These are phyloP conservation scores for Cystofilobasidium ferigula DNA, from an alignment of 768 basidiomycete genomes.

Conservation along the genomic window DNA sequence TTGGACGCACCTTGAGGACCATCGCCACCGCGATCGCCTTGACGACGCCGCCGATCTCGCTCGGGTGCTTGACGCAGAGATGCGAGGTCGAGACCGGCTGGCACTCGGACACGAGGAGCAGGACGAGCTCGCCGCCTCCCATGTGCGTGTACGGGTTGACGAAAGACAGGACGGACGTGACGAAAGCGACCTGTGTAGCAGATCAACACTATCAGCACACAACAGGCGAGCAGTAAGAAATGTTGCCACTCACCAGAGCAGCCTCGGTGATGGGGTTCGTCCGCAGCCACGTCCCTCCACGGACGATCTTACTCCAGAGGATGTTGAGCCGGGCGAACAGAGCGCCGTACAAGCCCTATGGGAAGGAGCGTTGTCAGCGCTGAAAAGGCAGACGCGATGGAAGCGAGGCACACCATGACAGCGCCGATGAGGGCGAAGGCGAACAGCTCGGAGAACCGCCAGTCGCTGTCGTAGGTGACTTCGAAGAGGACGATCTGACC, in stretches of 20 bases:
- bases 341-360: conserved; percentile 92
- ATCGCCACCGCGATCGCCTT: conserved; percentile 61
- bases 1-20: no score
- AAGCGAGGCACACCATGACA: conserved; percentile 56
- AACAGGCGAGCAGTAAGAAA: neutral
- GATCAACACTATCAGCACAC: neutral
- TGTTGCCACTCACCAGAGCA: conserved; percentile 49
- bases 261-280: conserved; percentile 74
- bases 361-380: conserved; percentile 3
- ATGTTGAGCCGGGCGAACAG: conserved; percentile 82
- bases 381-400: neutral
- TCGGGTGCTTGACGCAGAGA: conserved; percentile 51
- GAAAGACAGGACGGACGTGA: conserved; percentile 70
- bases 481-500: conserved; percentile 34
- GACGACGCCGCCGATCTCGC: conserved; percentile 53
- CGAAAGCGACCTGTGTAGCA: conserved; percentile 53
- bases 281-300: conserved; percentile 69
- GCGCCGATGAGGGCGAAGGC: conserved; percentile 76
- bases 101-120: conserved; percentile 42
- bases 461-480: conserved; percentile 83
- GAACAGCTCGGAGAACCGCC: conserved; percentile 79
- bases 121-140: conserved; percentile 36
- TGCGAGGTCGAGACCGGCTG: conserved; percentile 49
- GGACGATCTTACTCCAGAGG: conserved; percentile 71
- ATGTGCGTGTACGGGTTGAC: conserved; percentile 81